Evolutionary conservation across 1,284 basidiomycete species (phyloP).

Genomic region (Athelia psychrophila): DNA sequence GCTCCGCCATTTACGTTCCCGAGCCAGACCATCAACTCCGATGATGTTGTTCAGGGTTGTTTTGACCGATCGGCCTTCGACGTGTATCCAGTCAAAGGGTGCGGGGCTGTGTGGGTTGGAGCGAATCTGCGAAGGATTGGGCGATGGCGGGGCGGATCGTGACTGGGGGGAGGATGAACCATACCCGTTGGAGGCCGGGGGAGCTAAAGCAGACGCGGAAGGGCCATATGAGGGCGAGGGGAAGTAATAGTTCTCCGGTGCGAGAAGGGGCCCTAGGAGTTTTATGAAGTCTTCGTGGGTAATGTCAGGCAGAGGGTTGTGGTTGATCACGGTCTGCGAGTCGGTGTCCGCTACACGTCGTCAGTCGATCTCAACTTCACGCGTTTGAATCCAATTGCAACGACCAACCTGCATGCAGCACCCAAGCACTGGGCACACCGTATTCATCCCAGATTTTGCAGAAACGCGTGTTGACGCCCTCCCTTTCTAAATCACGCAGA

Average conservation of each 20-base stretch:
- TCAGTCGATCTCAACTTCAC: conserved; percentile 3
- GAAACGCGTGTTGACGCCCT: conserved; percentile 66
- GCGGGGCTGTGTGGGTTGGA: conserved; percentile 56
- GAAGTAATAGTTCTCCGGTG: conserved; percentile 67
- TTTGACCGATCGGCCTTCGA: conserved; percentile 73
- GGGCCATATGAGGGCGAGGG: conserved; percentile 26
- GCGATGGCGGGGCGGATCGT: conserved; percentile 32
- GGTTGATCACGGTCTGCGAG: conserved; percentile 70
- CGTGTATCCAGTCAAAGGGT: conserved; percentile 82
- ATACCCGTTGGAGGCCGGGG: background rate
- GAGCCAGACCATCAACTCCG: conserved; percentile 73
- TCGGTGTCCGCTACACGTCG: conserved; percentile 48
- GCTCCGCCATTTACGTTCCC: conserved; percentile 76
- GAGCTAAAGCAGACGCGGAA: conserved; percentile 9
- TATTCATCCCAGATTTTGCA: conserved; percentile 70
- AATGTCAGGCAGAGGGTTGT: conserved; percentile 80
- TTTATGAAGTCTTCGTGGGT: conserved; percentile 82
- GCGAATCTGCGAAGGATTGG: conserved; percentile 29
- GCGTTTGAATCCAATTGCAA: background rate
- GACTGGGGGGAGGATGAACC: conserved; percentile 21
- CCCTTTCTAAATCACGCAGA: conserved; percentile 59
- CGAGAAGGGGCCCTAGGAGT: conserved; percentile 70
- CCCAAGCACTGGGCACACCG: conserved; percentile 79
- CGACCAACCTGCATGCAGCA: conserved; percentile 62
- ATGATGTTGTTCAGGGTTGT: conserved; percentile 74